phyloP scores from a whole-genome alignment of 2,329 filamentous ascomycete species.

The Alternaria alternata region DNA sequence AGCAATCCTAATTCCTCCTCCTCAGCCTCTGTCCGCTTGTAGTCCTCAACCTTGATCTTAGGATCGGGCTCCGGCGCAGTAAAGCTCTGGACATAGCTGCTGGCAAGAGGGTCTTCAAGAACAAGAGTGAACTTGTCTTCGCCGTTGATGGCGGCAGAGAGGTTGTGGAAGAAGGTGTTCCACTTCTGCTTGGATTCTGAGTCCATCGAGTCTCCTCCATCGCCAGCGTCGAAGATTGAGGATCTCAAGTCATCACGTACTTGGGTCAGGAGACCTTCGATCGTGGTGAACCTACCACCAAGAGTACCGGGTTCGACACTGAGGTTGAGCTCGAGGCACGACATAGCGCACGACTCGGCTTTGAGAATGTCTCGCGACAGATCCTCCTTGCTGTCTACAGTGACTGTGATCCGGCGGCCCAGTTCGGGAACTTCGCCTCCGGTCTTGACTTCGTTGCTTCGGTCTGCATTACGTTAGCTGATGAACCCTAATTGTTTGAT shows the following conservation, averaged over 20 bases:
- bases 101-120: constrained; percentile 86
- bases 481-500: neutral
- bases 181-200: constrained; percentile 73
- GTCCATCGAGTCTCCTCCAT: constrained; percentile 82
- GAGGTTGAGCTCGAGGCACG: constrained; percentile 86
- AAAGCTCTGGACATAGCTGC: constrained; percentile 92
- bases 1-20: constrained; percentile 89
- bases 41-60: constrained; percentile 82
- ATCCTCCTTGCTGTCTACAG: constrained; percentile 74
- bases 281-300: constrained; percentile 94
- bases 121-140: constrained; percentile 82
- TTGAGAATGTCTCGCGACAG: constrained; percentile 94
- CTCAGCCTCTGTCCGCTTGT: constrained; percentile 87
- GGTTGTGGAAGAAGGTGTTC: constrained; percentile 79
- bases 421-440: constrained; percentile 89
- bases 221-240: constrained; percentile 83
- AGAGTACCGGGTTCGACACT: constrained; percentile 92
- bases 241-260: constrained; percentile 87
- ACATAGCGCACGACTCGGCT: constrained; percentile 87
- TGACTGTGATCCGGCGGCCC: constrained; percentile 82
- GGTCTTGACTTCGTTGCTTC: constrained; percentile 97
- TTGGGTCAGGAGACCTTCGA: constrained; percentile 92
- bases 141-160: constrained; percentile 81
- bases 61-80: constrained; percentile 81
- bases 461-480: constrained; percentile 58